Evolutionary conservation across 2,329 filamentous ascomycete species (phyloP).

Genomic region (Colletotrichum lupini): DNA sequence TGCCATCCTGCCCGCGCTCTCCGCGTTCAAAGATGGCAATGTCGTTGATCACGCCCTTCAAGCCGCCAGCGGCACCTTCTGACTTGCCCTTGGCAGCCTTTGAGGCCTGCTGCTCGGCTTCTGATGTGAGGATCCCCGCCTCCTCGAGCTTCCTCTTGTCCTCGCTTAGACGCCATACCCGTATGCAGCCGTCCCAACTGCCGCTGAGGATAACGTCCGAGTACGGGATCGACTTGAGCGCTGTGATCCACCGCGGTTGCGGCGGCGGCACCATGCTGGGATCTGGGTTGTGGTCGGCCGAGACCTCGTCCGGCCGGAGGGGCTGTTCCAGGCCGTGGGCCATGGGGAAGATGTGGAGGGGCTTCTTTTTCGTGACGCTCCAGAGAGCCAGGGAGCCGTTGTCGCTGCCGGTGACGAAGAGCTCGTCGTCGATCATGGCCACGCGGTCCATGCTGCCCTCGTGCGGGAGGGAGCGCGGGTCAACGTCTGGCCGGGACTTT

Average conservation of each 20-base stretch:
- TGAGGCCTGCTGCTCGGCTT: constrained; percentile 32
- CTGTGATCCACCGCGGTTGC: constrained; percentile 89
- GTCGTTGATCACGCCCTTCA: constrained; percentile 85
- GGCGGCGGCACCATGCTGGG: constrained; percentile 69
- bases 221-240: constrained; percentile 86
- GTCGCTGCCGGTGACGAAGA: constrained; percentile 93
- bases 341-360: constrained; percentile 80
- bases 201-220: constrained; percentile 91
- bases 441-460: constrained; percentile 93
- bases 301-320: constrained; percentile 74
- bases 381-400: constrained; percentile 89
- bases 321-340: constrained; percentile 88
- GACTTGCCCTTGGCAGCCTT: constrained; percentile 33
- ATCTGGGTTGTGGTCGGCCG: constrained; percentile 75
- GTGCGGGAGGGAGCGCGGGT: constrained; percentile 66
- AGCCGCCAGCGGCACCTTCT: constrained; percentile 39
- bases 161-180: constrained; percentile 85
- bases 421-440: constrained; percentile 87
- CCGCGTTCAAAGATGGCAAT: constrained; percentile 89
- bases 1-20: constrained; percentile 77
- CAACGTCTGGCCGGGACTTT: constrained; percentile 53
- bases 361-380: constrained; percentile 95
- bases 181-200: constrained; percentile 91
- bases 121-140: constrained; percentile 68
- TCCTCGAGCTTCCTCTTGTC: constrained; percentile 84